Evolutionary conservation across 2,329 filamentous ascomycete species (phyloP).

Genomic region (Cladobotryum protrusum): DNA sequence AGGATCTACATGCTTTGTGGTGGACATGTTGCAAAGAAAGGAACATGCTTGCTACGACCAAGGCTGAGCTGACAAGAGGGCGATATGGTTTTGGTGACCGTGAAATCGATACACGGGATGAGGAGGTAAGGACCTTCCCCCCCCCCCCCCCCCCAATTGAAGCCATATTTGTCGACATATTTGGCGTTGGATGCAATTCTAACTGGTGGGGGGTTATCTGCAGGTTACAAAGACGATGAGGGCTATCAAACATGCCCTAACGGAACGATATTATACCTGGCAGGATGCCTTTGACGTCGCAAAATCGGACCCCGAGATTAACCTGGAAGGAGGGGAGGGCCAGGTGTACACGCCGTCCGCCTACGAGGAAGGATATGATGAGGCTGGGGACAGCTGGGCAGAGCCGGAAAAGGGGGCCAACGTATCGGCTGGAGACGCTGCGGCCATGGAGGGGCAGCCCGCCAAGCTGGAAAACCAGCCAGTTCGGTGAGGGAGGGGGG

Average conservation of each 20-base stretch:
- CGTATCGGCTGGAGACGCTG: conserved; percentile 11
- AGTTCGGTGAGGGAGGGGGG: conserved; percentile 11
- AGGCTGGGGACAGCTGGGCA: conserved; percentile 19
- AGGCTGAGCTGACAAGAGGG: conserved; percentile 59
- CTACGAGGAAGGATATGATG: conserved; percentile 29
- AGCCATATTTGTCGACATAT: no score
- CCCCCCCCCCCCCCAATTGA: no score
- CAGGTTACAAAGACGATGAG: conserved; percentile 74
- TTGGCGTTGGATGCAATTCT: no score
- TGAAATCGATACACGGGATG: conserved; percentile 59
- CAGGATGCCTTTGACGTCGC: conserved; percentile 66
- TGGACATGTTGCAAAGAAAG: conserved; percentile 90
- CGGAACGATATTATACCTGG: conserved; percentile 86
- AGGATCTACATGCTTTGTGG: conserved; percentile 87
- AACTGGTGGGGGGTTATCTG: background rate
- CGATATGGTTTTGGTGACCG: conserved; percentile 67
- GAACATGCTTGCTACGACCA: conserved; percentile 79
- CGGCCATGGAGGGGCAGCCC: conserved; percentile 12
- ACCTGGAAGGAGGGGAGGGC: conserved; percentile 44
- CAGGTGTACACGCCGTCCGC: conserved; percentile 43
- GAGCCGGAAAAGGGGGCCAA: conserved; percentile 13
- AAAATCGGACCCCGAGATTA: conserved; percentile 59
- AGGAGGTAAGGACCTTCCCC: conserved; percentile 49
- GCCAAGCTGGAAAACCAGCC: conserved; percentile 18
- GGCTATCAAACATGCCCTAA: conserved; percentile 76